Conservation (phyloP, 2,329 filamentous ascomycete genomes). For the Hypoxylon sp. region DNA sequence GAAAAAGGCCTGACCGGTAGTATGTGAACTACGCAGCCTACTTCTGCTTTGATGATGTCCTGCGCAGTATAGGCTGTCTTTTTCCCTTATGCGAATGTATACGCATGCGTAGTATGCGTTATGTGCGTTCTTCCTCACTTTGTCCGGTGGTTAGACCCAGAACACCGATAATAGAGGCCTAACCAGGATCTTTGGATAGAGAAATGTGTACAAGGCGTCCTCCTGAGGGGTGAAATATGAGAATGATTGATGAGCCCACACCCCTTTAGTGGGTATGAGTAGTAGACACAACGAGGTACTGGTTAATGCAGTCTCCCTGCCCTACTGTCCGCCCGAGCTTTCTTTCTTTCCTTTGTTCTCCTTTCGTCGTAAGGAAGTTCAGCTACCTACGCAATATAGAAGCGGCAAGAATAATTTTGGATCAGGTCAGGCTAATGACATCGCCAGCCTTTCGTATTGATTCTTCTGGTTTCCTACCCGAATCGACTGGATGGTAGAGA, state of each 20-base stretch:
- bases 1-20: constrained; percentile 35
- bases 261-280: constrained; percentile 44
- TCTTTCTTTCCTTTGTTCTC: constrained; percentile 48
- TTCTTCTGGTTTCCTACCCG: constrained; percentile 13
- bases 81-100: constrained; percentile 30
- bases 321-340: constrained; percentile 43
- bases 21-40: constrained; percentile 27
- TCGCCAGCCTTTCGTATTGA: constrained; percentile 18
- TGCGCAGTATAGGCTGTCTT: constrained; percentile 21
- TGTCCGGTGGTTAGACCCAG: constrained; percentile 27
- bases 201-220: constrained; percentile 33
- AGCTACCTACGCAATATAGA: constrained; percentile 31
- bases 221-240: constrained; percentile 39
- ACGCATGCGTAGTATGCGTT: constrained; percentile 30
- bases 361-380: constrained; percentile 34
- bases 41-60: constrained; percentile 26
- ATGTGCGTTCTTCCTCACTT: constrained; percentile 31
- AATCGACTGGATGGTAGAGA: constrained; percentile 21
- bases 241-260: constrained; percentile 49
- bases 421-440: constrained; percentile 29
- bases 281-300: constrained; percentile 37
- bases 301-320: constrained; percentile 44
- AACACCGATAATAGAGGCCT: constrained; percentile 28
- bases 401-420: constrained; percentile 33
- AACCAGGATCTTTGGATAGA: constrained; percentile 42